Conservation (phyloP, 306 rosid genomes). For the Aeschynomene evenia region DNA sequence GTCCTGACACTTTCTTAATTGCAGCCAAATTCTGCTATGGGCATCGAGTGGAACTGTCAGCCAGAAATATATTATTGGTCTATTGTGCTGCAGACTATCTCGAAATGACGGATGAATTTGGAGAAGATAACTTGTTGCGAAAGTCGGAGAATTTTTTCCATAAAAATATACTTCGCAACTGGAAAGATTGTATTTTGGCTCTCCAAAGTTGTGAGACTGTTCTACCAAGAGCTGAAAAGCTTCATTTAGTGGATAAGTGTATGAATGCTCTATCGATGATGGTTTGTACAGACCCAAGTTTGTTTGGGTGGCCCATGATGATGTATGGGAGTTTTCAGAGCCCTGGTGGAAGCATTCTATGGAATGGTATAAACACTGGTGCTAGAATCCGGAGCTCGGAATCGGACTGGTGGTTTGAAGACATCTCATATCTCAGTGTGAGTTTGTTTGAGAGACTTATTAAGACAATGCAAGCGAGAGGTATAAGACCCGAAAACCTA, state of each 20-base stretch:
- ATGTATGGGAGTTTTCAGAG: conserved; percentile 98
- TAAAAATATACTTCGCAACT: conserved; percentile 59
- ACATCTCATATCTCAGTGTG: conserved; percentile 81
- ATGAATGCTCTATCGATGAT: conserved; percentile 78
- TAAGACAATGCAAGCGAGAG: conserved; percentile 80
- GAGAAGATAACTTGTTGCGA: conserved; percentile 73
- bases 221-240: conserved; percentile 61
- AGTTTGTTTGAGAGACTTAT: conserved; percentile 75
- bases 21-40: conserved; percentile 82
- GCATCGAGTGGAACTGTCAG: conserved; percentile 59
- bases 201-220: conserved; percentile 78
- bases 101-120: conserved; percentile 86
- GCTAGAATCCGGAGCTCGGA: conserved; percentile 84
- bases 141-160: conserved; percentile 73
- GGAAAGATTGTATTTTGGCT: conserved; percentile 96
- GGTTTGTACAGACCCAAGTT: conserved; percentile 94
- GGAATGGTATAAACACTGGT: conserved; percentile 98
- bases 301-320: conserved; percentile 99
- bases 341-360: conserved; percentile 96
- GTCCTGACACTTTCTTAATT: conserved; percentile 69
- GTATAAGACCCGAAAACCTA: conserved; percentile 76
- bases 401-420: conserved; percentile 99
- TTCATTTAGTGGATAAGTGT: conserved; percentile 67
- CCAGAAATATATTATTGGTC: conserved; percentile 64
- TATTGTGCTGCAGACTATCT: conserved; percentile 85